Conservation (phyloP, 2,329 filamentous ascomycete genomes). For the Colletotrichum sp. region DNA sequence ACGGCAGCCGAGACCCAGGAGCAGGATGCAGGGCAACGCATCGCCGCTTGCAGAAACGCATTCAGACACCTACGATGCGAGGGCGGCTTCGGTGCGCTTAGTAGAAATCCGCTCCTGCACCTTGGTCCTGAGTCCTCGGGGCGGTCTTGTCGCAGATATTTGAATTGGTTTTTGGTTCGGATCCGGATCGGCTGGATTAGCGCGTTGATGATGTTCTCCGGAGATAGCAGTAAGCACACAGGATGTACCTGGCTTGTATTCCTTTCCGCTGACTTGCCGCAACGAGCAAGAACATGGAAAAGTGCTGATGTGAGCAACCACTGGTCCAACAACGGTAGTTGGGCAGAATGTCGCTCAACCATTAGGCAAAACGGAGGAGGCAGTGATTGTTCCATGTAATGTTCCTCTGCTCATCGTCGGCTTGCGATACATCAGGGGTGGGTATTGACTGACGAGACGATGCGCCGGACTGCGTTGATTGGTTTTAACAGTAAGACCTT, state of each 20-base stretch:
- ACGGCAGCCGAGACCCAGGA: background rate
- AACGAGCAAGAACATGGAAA: background rate
- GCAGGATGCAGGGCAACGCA: background rate
- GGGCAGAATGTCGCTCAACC: background rate
- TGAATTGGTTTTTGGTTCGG: constrained; percentile 1
- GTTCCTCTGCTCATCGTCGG: background rate
- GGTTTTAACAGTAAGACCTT: constrained; percentile 2
- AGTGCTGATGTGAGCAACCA: background rate
- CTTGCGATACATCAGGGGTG: background rate
- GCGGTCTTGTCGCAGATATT: background rate
- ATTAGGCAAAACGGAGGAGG: background rate
- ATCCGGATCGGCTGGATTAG: constrained; percentile 9
- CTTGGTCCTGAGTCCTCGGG: background rate
- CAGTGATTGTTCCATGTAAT: background rate
- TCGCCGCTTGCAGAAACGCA: background rate
- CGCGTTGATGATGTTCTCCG: background rate
- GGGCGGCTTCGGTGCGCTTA: background rate
- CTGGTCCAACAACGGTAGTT: background rate
- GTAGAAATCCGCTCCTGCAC: background rate
- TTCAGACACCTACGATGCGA: background rate
- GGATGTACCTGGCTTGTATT: background rate
- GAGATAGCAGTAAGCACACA: background rate
- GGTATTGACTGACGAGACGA: background rate
- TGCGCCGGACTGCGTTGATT: constrained; percentile 4
- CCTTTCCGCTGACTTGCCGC: background rate